Conservation (phyloP, 129 eudicot species). For the Flaveria ramosissima region DNA sequence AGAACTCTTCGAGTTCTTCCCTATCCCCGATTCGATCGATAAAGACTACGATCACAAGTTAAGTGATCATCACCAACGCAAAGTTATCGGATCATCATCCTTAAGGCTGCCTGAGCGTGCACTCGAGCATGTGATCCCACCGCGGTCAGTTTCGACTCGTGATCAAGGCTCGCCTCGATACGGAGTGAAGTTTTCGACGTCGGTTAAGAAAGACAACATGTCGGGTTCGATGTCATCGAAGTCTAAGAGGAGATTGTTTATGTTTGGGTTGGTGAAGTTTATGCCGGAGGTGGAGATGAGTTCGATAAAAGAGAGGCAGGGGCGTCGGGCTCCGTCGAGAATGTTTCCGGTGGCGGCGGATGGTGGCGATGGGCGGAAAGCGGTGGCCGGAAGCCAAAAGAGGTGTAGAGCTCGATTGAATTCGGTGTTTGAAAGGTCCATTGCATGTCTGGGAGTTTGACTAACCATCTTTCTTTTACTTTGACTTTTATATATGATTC, state of each 20-base stretch:
- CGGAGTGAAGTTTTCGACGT: constrained; percentile 5
- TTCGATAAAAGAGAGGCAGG: constrained; percentile 62
- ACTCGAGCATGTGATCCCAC: neutral
- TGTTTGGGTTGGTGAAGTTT: constrained; percentile 54
- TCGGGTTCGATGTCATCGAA: constrained; percentile 47
- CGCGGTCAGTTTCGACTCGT: constrained; percentile 37
- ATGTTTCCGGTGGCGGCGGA: constrained; percentile 38
- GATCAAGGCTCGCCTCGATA: constrained; percentile 11
- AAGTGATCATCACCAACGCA: neutral
- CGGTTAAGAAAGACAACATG: constrained; percentile 51
- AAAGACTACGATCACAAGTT: neutral
- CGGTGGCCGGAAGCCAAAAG: neutral
- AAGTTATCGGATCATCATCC: constrained; percentile 32
- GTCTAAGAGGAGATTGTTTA: constrained; percentile 58
- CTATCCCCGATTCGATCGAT: neutral
- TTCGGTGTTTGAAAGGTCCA: constrained; percentile 50
- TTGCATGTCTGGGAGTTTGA: constrained; percentile 46
- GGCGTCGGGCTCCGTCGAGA: constrained; percentile 33
- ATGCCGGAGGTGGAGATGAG: constrained; percentile 66
- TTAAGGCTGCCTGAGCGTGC: constrained; percentile 7
- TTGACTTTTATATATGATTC: constrained; percentile 7
- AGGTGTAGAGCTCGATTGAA: constrained; percentile 48
- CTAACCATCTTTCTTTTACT: neutral
- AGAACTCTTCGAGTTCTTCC: constrained; percentile 52
- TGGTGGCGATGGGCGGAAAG: constrained; percentile 24